Conservation (phyloP, 176 grass and related monocot genomes). For the Carex cristatella region DNA sequence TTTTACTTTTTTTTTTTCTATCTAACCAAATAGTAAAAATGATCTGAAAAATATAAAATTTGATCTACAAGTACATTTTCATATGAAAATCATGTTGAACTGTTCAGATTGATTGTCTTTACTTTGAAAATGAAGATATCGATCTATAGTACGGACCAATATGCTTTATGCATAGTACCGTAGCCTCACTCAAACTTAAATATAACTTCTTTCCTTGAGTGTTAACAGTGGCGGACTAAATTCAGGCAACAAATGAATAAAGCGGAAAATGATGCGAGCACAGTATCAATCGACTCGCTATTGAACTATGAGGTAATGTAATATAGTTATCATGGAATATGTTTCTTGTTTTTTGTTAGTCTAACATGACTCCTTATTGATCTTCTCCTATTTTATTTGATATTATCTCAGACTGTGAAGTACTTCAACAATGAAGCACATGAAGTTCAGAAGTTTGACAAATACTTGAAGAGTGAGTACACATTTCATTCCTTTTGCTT, state of each 20-base stretch:
- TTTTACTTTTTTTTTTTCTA: too few relatives aligned
- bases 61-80: too few relatives aligned
- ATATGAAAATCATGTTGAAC: too few relatives aligned
- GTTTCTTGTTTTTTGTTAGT: slow-evolving; percentile 8
- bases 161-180: too few relatives aligned
- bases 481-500: slow-evolving; percentile 24
- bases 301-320: slow-evolving; percentile 90
- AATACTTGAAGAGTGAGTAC: slow-evolving; percentile 83
- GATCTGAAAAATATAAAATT: too few relatives aligned
- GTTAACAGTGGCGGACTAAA: slow-evolving; percentile 83
- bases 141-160: too few relatives aligned
- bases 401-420: slow-evolving; percentile 65
- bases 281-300: slow-evolving; percentile 81
- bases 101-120: too few relatives aligned
- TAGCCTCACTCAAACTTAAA: not conserved
- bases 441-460: slow-evolving; percentile 94
- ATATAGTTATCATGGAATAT: slow-evolving; percentile 20
- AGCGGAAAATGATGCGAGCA: slow-evolving; percentile 98
- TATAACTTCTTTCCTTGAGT: slow-evolving; percentile 12
- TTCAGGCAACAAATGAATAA: slow-evolving; percentile 93
- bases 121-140: too few relatives aligned
- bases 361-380: not conserved
- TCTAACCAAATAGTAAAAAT: too few relatives aligned
- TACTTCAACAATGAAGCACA: slow-evolving; percentile 96
- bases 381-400: slow-evolving; percentile 29